phyloP scores from a whole-genome alignment of 352 stramenopile species.

The Phytophthora crassamura region DNA sequence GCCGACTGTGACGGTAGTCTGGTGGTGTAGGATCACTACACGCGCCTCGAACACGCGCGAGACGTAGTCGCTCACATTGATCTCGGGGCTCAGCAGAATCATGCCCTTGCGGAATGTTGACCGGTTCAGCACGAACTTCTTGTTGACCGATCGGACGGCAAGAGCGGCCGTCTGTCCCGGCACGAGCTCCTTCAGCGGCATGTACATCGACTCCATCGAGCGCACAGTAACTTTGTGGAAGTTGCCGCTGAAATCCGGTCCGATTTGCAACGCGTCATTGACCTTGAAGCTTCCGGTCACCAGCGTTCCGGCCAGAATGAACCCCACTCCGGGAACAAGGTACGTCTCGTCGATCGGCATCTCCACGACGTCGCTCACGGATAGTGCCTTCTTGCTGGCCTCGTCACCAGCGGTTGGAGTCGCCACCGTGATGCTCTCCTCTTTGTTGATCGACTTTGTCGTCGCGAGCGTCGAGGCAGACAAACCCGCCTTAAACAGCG shows the following conservation, averaged over 20 bases:
- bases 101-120: slow-evolving; percentile 93
- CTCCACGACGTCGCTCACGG: slow-evolving; percentile 62
- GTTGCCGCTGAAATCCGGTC: slow-evolving; percentile 88
- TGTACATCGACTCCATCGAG: slow-evolving; percentile 92
- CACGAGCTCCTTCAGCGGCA: slow-evolving; percentile 88
- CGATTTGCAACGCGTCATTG: slow-evolving; percentile 90
- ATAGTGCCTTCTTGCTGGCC: slow-evolving; percentile 24
- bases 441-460: slow-evolving; percentile 66
- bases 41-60: slow-evolving; percentile 92
- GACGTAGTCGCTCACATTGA: slow-evolving; percentile 79
- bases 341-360: slow-evolving; percentile 92
- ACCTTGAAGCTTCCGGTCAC: slow-evolving; percentile 91
- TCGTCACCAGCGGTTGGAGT: slow-evolving; percentile 12
- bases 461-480: slow-evolving; percentile 63
- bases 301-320: slow-evolving; percentile 95
- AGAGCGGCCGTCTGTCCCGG: slow-evolving; percentile 88
- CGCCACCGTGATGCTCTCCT: slow-evolving; percentile 39
- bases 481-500: slow-evolving; percentile 79
- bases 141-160: slow-evolving; percentile 89
- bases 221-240: slow-evolving; percentile 90
- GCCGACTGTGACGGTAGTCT: slow-evolving; percentile 93
- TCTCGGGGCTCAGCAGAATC: slow-evolving; percentile 86
- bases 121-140: slow-evolving; percentile 84
- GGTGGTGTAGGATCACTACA: slow-evolving; percentile 95
- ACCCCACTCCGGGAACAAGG: slow-evolving; percentile 94